Evolutionary conservation across 169 alveolate species (phyloP).

Genomic region (Theileria parva): DNA sequence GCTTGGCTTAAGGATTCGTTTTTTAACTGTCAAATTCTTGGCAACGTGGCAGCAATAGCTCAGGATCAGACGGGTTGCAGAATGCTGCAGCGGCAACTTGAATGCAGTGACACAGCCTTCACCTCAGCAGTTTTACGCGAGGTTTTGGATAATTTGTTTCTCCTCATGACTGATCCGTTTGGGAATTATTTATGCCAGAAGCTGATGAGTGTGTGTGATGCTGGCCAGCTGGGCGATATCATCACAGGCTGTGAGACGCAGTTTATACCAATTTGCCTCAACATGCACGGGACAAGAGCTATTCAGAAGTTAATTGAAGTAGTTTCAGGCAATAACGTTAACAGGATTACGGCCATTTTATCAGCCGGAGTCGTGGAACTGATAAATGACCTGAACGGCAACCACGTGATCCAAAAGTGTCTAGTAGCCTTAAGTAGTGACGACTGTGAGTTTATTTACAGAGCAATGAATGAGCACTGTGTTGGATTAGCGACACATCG

Average conservation of each 20-base stretch:
- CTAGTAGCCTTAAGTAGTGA: constrained; percentile 73
- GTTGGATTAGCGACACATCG: constrained; percentile 85
- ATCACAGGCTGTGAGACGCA: constrained; percentile 74
- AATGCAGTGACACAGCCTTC: constrained; percentile 69
- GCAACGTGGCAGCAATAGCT: constrained; percentile 49
- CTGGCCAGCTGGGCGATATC: constrained; percentile 67
- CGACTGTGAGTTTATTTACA: constrained; percentile 83
- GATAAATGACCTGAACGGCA: constrained; percentile 88
- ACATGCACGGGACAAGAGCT: constrained; percentile 92
- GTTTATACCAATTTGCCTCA: constrained; percentile 80
- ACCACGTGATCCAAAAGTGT: constrained; percentile 90
- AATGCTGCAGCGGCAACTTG: constrained; percentile 81
- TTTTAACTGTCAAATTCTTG: constrained; percentile 32
- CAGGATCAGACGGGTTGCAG: constrained; percentile 88
- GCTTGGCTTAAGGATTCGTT: constrained; percentile 30
- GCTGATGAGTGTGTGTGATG: constrained; percentile 81
- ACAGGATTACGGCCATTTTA: constrained; percentile 44
- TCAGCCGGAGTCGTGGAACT: constrained; percentile 66
- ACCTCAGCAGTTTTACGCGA: constrained; percentile 73
- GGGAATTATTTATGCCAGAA: constrained; percentile 93
- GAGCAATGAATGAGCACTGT: constrained; percentile 76
- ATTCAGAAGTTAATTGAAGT: constrained; percentile 90
- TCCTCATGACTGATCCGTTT: constrained; percentile 88
- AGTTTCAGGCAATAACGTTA: constrained; percentile 41
- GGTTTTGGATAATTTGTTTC: constrained; percentile 75